Evolutionary conservation across 2,329 filamentous ascomycete species (phyloP), one percentile per base, ranked within the genome.

Genomic region (Huntiella savannae): DNA sequence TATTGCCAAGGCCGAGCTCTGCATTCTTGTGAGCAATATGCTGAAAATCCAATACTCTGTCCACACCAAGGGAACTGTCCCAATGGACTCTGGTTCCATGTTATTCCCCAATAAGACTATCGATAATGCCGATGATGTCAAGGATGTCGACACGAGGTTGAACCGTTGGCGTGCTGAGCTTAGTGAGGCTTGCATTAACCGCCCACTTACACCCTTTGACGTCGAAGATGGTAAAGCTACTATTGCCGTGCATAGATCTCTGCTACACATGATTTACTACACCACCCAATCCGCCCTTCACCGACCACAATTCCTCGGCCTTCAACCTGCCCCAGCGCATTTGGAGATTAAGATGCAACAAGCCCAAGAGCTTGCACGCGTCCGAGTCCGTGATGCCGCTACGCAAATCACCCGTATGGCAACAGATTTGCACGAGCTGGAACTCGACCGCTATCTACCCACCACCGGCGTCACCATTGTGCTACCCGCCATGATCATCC

Each of bases 191-290:
- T 86, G 83, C 52, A 73, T 75, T 52, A 87, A 91, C 54, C 66
- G 70, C 12, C 64, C 66, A 4, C 60, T 76, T 15, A 69, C 65
- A 33, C 61, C 65, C 10, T 57, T 68, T 48, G 78, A 78, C 50
- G 60, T 75, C 43, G 68, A 73, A 45, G 69, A 76, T 13, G 77
- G 77, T 33, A 68, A 70, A 35, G 68, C 75, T 3, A 74, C 73
- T 5, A 55, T 75, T 43, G 69, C 70, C 0, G 67, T 94, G 2
- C 85, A 94, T 58, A 75, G 83, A 41, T 83, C 82, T n/a, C 68
- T 95, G 15, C 66, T 96, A 33, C 85, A 93, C 60, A 92, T 95
- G 80, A 77, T 94, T 2, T 94, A 92, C 61, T 82, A 86, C 60
- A 92, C 88, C 2, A 92, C 87, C 0, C 71, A 92, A 13, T 94